Evolutionary conservation across 805 yeast species (phyloP).

Genomic region (Clavispora fructus): DNA sequence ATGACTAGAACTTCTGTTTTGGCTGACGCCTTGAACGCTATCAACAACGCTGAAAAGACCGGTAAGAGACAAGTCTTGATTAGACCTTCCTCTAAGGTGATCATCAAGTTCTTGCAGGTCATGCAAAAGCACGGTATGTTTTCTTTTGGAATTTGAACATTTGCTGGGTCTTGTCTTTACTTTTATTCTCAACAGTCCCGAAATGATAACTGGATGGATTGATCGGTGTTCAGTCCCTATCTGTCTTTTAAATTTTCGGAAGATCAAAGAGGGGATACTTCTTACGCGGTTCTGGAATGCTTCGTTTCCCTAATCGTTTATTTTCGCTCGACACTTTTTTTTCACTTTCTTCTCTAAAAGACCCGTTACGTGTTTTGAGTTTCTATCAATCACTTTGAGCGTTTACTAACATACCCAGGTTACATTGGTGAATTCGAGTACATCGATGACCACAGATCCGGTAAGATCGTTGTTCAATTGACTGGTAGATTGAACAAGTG

Average conservation of each 20-base stretch:
- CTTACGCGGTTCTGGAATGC: conserved; percentile 56
- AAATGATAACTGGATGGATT: conserved; percentile 98
- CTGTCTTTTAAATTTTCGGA: conserved; percentile 98
- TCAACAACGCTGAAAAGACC: conserved; percentile 34
- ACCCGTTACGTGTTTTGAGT: neutral
- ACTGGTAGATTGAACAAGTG: conserved; percentile 59
- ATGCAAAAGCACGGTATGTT: conserved; percentile 29
- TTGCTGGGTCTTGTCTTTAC: conserved; percentile 1
- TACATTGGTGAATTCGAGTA: conserved; percentile 34
- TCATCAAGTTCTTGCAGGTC: conserved; percentile 27
- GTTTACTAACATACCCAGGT: conserved; percentile 17
- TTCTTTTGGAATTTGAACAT: neutral
- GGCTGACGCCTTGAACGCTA: conserved; percentile 33
- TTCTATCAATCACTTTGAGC: neutral
- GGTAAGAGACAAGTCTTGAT: conserved; percentile 33
- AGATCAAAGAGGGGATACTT: conserved; percentile 61
- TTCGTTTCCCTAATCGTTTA: conserved; percentile 48
- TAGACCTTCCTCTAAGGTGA: conserved; percentile 33
- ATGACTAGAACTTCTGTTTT: conserved; percentile 33
- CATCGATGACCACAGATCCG: conserved; percentile 33
- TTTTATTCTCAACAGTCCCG: conserved; percentile 42
- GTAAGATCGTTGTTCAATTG: conserved; percentile 33
- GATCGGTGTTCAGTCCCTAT: conserved; percentile 83
- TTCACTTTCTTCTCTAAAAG: neutral
- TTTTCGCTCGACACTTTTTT: conserved; percentile 55